Evolutionary conservation across 352 stramenopile species (phyloP).

Genomic region (Phytophthora fragariaefolia): DNA sequence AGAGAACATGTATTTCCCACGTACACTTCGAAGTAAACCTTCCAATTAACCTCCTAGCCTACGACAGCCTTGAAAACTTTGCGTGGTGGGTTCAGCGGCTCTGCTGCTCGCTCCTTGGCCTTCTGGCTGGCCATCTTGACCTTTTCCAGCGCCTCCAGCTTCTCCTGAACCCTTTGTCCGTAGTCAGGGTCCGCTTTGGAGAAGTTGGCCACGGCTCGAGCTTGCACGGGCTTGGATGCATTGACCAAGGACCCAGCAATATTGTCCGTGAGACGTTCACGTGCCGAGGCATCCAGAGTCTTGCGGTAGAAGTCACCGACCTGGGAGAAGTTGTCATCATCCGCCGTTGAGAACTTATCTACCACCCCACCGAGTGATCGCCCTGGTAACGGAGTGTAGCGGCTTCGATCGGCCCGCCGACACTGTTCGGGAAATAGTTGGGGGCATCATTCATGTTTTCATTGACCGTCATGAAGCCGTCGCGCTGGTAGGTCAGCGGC

Average conservation of each 20-base stretch:
- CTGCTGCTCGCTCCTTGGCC: not conserved
- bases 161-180: conserved; percentile 77
- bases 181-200: conserved; percentile 87
- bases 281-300: conserved; percentile 66
- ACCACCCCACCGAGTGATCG: conserved; percentile 43
- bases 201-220: conserved; percentile 90
- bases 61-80: not conserved
- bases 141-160: conserved; percentile 53
- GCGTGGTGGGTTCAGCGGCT: not conserved
- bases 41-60: not conserved
- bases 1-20: not conserved
- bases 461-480: too few species aligned
- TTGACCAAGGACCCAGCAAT: conserved; percentile 86
- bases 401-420: too few species aligned
- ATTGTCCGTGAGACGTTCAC: conserved; percentile 87
- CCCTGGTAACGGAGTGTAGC: conserved; percentile 36
- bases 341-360: conserved; percentile 75
- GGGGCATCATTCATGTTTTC: too few species aligned
- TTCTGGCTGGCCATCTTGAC: not conserved
- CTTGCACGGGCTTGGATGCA: conserved; percentile 82
- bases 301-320: conserved; percentile 85
- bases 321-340: conserved; percentile 93
- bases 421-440: too few species aligned
- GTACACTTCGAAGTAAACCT: not conserved
- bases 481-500: too few species aligned